A percentile compares a stretch with the other conserved stretches of the same genome.
Conservation (phyloP, 371 early-diverging fungal species). For the Parasitella parasitica region DNA sequence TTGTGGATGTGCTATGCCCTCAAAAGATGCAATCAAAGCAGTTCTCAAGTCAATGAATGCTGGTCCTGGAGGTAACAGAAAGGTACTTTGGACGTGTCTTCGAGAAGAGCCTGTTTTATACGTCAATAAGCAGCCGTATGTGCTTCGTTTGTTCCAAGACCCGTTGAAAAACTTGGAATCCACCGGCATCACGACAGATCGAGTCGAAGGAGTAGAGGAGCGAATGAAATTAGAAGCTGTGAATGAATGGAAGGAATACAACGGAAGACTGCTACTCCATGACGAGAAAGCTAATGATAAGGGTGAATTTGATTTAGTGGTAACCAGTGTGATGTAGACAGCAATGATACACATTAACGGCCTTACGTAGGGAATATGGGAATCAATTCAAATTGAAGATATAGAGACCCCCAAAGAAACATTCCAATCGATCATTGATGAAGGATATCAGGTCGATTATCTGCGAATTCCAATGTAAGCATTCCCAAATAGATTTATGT, state of each 20-base stretch:
- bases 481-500: not conserved
- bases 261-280: constrained; percentile 61
- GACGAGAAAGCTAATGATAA: constrained; percentile 55
- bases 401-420: constrained; percentile 65
- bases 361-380: constrained; percentile 59
- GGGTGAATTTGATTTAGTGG: constrained; percentile 50
- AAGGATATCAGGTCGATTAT: constrained; percentile 67
- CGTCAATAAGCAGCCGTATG: constrained; percentile 65
- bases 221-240: constrained; percentile 65
- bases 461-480: constrained; percentile 70
- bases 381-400: constrained; percentile 46
- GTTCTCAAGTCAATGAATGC: constrained; percentile 51
- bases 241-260: constrained; percentile 54
- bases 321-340: constrained; percentile 7
- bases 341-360: not conserved
- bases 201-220: constrained; percentile 70
- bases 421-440: constrained; percentile 48
- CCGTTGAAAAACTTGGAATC: constrained; percentile 66
- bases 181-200: constrained; percentile 68
- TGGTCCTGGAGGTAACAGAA: constrained; percentile 50
- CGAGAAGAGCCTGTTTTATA: constrained; percentile 81
- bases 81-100: constrained; percentile 68
- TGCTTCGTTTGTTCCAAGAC: constrained; percentile 61
- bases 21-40: constrained; percentile 57
- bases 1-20: constrained; percentile 69